Conservation (phyloP, 1,284 basidiomycete genomes). For the Xerocomus subilludens region DNA sequence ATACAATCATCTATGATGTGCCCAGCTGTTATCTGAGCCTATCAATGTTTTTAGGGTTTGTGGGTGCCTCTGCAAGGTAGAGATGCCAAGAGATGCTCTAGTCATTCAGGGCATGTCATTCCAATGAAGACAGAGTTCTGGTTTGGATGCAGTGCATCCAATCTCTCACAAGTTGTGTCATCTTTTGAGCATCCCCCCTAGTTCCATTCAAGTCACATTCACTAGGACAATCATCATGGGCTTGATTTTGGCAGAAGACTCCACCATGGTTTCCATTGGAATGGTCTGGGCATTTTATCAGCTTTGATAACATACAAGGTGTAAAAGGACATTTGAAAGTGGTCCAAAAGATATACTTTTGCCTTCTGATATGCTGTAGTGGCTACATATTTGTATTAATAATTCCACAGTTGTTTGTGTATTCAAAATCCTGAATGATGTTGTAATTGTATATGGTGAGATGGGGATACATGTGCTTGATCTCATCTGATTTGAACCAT, state of each 20-base stretch:
- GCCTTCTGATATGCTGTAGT: constrained; percentile 65
- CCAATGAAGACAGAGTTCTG: constrained; percentile 67
- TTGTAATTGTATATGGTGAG: not conserved
- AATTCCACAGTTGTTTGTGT: constrained; percentile 68
- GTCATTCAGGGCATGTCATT: constrained; percentile 19
- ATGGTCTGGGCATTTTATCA: constrained; percentile 57
- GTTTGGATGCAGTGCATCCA: constrained; percentile 46
- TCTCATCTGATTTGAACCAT: not conserved
- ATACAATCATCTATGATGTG: constrained; percentile 67
- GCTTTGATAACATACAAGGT: constrained; percentile 45
- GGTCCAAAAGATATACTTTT: constrained; percentile 63
- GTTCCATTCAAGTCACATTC: constrained; percentile 58
- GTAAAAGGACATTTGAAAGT: constrained; percentile 54
- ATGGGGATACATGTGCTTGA: not conserved
- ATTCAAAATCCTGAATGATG: constrained; percentile 62
- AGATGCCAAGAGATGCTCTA: too few relatives aligned
- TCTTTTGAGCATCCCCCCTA: constrained; percentile 13
- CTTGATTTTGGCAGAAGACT: constrained; percentile 59
- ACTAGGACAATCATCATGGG: constrained; percentile 58
- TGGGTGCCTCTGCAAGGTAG: constrained; percentile 38
- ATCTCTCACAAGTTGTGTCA: not conserved
- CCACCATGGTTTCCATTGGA: constrained; percentile 59
- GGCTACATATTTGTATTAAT: constrained; percentile 59
- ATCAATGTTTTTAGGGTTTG: constrained; percentile 70
- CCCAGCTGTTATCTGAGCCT: constrained; percentile 66